A percentile compares a stretch with the other conserved stretches of the same genome.
These are phyloP conservation scores for Microsporum canis DNA, from an alignment of 2,329 filamentous ascomycete genomes.

Conservation along the genomic window DNA sequence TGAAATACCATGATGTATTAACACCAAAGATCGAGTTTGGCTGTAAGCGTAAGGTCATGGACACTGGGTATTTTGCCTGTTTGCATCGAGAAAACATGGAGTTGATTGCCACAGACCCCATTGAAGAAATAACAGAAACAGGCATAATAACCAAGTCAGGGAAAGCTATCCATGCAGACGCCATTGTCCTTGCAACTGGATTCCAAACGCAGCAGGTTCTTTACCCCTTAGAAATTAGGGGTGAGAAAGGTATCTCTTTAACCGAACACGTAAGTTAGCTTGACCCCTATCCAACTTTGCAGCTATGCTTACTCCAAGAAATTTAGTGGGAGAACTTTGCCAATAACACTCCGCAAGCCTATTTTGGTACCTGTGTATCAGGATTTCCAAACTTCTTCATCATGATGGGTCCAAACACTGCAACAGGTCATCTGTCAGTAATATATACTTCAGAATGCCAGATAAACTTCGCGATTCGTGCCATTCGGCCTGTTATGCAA, in stretches of 20 bases:
- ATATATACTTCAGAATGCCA: constrained; percentile 44
- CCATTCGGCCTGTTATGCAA: constrained; percentile 34
- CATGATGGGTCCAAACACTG: constrained; percentile 36
- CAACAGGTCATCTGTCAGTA: constrained; percentile 41
- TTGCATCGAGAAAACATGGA: constrained; percentile 35
- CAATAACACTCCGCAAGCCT: constrained; percentile 33
- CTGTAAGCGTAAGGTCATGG: constrained; percentile 40
- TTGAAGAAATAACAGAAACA: constrained; percentile 28
- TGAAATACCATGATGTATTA: constrained; percentile 35
- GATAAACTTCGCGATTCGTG: constrained; percentile 38
- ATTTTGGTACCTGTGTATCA: constrained; percentile 41
- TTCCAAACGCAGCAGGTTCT: constrained; percentile 40
- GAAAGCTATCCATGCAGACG: constrained; percentile 32
- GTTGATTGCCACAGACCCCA: constrained; percentile 32
- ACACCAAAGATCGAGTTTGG: constrained; percentile 37
- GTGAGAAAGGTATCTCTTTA: constrained; percentile 28
- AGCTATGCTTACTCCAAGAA: constrained; percentile 20
- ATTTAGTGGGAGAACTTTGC: constrained; percentile 30
- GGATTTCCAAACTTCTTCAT: constrained; percentile 40
- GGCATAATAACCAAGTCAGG: constrained; percentile 33
- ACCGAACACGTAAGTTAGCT: constrained; percentile 21
- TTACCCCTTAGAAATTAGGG: constrained; percentile 38
- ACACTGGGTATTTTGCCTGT: constrained; percentile 37
- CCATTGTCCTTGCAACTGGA: constrained; percentile 40
- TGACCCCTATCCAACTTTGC: constrained; percentile 10